Percentiles rank a stretch among this genome's conserved stretches.
Conservation (phyloP, 371 early-diverging fungal species). For the Mucor indicus region DNA sequence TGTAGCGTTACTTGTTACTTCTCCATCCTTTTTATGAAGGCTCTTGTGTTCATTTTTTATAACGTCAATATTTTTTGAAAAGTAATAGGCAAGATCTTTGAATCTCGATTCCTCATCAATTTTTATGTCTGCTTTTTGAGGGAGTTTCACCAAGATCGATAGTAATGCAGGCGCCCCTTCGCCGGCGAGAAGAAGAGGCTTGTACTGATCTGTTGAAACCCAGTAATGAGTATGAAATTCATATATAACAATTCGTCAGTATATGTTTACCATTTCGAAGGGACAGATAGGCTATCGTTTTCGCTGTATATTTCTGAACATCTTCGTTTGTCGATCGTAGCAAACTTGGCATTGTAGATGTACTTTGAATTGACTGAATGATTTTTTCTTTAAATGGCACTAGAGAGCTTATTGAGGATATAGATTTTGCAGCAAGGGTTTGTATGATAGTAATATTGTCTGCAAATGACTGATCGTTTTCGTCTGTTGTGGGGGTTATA, state of each 20-base stretch:
- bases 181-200: constrained; percentile 46
- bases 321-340: constrained; percentile 32
- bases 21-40: not conserved
- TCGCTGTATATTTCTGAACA: constrained; percentile 55
- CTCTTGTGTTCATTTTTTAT: not conserved
- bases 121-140: constrained; percentile 6
- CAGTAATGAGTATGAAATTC: not conserved
- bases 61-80: constrained; percentile 3
- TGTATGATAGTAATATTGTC: constrained; percentile 32
- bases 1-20: constrained; percentile 12
- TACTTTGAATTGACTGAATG: constrained; percentile 32
- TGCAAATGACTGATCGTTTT: constrained; percentile 20
- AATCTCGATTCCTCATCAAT: not conserved
- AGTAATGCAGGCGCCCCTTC: constrained; percentile 48
- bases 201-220: constrained; percentile 44
- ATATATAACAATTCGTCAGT: not conserved
- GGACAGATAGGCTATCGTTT: constrained; percentile 58
- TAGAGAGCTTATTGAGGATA: constrained; percentile 42
- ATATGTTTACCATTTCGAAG: constrained; percentile 45
- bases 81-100: constrained; percentile 13
- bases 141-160: constrained; percentile 30
- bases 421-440: constrained; percentile 41
- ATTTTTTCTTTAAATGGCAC: constrained; percentile 31
- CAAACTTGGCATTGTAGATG: constrained; percentile 29
- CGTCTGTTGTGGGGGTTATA: not conserved